Base-by-base conservation (phyloP, 805 yeast genomes). In the Clavispora santaluciae region DNA sequence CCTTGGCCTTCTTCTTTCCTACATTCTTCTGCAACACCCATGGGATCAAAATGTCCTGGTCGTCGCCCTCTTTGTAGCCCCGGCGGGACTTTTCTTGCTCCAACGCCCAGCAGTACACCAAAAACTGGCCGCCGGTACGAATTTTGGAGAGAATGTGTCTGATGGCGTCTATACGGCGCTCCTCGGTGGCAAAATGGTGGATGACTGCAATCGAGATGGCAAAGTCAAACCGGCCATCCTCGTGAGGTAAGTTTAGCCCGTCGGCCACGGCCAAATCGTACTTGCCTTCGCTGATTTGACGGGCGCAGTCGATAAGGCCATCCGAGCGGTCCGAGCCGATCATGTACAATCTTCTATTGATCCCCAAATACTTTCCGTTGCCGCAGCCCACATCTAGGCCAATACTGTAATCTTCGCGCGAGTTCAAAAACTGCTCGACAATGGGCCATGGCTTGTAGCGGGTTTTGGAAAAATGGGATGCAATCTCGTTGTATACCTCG, bases 321-420 rank as follows among this genome's bases (percentile, higher is more conserved):
- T 75, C 76, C 1, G 93, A 85, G 39, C 83, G 71, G 47, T 83
- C 91, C 40, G 73, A 78, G 29, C 96, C 98, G 13, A 91, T 59
- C 22, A 90, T 72, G 54, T 60, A 82, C 3, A 91, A 60, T 34
- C 83, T 72, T 7, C 74, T 68, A 60, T 91, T 90, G 10, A 89
- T 75, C 2, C 75, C 75, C 30, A 91, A 60, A 57, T 93, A 93
- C 57, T 93, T 93, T 2, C 99, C 99, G 59, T 93, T 93, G 3
- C 99, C 99, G 61, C 98, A 91, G 0, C 99, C 99, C 16, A 91
- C 87, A 64, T 93, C 99, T 22, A 89, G 70, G 1, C 99, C 99
- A 0, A 91, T 46, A 1, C 82, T 64, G 33, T 87, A 83, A 5
- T 65, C 64, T 0, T 57, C 44, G 51, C 77, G 75, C 1, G 61